phyloP scores from a whole-genome alignment of 352 stramenopile species.

The Globisporangium irregulare region DNA sequence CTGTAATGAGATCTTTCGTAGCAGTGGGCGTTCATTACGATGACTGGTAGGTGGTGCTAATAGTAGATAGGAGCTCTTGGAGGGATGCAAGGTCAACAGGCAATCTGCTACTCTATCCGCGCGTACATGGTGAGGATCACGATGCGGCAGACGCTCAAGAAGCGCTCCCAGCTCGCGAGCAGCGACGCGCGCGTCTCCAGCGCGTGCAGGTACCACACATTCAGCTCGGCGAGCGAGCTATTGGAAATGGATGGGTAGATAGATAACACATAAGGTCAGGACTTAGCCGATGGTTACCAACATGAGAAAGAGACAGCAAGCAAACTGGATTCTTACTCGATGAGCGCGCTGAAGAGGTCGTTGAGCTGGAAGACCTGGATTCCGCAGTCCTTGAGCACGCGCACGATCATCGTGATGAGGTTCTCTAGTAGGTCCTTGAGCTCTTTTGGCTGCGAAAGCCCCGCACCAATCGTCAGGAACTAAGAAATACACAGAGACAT shows the following conservation, averaged over 20 bases:
- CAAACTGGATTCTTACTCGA: slow-evolving; percentile 37
- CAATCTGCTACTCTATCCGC: slow-evolving; percentile 19
- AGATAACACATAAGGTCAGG: background rate
- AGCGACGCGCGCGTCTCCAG: slow-evolving; percentile 50
- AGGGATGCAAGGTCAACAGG: too few relatives aligned
- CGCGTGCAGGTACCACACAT: slow-evolving; percentile 74
- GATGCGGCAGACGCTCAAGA: slow-evolving; percentile 60
- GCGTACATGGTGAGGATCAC: slow-evolving; percentile 56
- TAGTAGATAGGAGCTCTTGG: background rate
- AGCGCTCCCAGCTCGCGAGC: slow-evolving; percentile 69
- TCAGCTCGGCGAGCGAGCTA: slow-evolving; percentile 50
- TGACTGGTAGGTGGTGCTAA: background rate
- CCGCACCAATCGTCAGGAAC: slow-evolving; percentile 69
- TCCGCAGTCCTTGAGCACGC: slow-evolving; percentile 58
- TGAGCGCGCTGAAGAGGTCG: slow-evolving; percentile 58
- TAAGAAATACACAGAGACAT: slow-evolving; percentile 3
- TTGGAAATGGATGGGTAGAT: background rate
- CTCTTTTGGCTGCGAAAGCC: slow-evolving; percentile 73
- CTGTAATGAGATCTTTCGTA: too few relatives aligned
- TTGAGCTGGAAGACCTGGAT: slow-evolving; percentile 39
- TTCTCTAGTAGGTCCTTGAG: slow-evolving; percentile 68
- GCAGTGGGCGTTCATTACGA: background rate
- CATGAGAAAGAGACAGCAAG: background rate
- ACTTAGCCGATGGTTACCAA: background rate
- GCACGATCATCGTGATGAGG: slow-evolving; percentile 53